Base-by-base conservation (phyloP, 208 protist genomes). In the Crithidia acanthocephali region DNA sequence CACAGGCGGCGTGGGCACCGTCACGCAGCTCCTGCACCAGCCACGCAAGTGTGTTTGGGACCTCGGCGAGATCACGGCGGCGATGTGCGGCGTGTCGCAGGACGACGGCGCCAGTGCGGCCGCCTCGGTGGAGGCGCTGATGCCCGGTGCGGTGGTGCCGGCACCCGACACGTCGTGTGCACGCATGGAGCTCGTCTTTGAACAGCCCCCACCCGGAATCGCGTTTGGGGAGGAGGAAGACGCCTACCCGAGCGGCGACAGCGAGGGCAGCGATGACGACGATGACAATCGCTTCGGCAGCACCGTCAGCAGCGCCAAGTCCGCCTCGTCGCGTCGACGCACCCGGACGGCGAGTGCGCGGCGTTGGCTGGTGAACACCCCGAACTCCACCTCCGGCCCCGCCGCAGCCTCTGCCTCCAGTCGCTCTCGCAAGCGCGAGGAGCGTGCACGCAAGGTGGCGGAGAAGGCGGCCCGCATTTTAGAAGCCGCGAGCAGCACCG, bases 41-140 rank as follows among this genome's bases (percentile, higher is more conserved):
- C 77, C 84, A 35, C 87, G 84, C 40, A 81, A 87, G 64, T 74
- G 80, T 32, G 62, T 82, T 10, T 92, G 84, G 87, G 79, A 88
- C 30, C 80, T 89, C 42, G 76, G 81, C 10, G 67, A 61, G 15
- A 75, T 92, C 6, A 56, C 72, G 2, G 81, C 83, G 52, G 74
- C 69, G 42, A 71, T 71, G 67, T 74, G 72, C 50, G 44, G 53
- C 7, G 55, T 77, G 9, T 42, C 56, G 4, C 22, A 23, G 5
- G 57, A 35, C 16, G 70, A 52, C 35, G 51, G 5, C 4, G 42
- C 45, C 11, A 48, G 32, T 50, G 72, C 32, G 18, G 61, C 25
- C 30, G 2, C 60, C 3, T 28, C 42, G 0, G 68, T 67, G 30
- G 69, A 78, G 22, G 55, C 48, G 53, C 11, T 65, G 28, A 64